Evolutionary conservation across 208 protist species (phyloP).

Genomic region (Trypanosoma brucei): DNA sequence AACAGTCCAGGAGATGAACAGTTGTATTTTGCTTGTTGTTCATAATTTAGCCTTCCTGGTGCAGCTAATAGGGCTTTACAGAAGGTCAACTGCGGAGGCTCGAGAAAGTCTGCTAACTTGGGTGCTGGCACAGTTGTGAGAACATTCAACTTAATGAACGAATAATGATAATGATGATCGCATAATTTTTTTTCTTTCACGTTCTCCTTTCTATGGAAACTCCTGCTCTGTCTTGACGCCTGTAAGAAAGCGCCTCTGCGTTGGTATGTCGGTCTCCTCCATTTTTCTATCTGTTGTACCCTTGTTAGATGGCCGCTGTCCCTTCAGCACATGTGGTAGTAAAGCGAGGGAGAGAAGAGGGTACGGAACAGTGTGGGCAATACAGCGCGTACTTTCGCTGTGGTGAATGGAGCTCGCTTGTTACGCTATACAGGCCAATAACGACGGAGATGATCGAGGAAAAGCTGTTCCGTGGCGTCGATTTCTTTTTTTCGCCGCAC

Average conservation of each 20-base stretch:
- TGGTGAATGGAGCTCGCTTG: slow-evolving; percentile 1
- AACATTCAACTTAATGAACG: neutral
- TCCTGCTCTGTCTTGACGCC: too few relatives aligned
- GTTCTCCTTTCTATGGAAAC: too few relatives aligned
- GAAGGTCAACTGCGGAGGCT: slow-evolving; percentile 11
- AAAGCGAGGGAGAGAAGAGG: slow-evolving; percentile 11
- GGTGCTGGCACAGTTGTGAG: slow-evolving; percentile 27
- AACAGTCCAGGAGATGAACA: slow-evolving; percentile 89
- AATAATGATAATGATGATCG: neutral
- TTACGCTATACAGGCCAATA: slow-evolving; percentile 7
- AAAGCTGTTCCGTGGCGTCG: slow-evolving; percentile 29
- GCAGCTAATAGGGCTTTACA: slow-evolving; percentile 29
- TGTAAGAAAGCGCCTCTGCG: too few relatives aligned
- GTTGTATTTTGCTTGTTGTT: slow-evolving; percentile 67
- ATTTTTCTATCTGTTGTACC: neutral
- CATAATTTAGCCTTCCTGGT: slow-evolving; percentile 69
- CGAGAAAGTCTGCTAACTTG: slow-evolving; percentile 27
- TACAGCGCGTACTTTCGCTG: slow-evolving; percentile 10
- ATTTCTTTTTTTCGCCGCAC: slow-evolving; percentile 41
- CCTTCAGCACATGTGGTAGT: neutral
- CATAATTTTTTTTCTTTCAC: neutral
- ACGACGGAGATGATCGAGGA: slow-evolving; percentile 23
- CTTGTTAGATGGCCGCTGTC: too few relatives aligned
- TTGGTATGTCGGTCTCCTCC: neutral
- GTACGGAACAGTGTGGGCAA: neutral